Conservation (phyloP, 768 basidiomycete species). For the Trametes cingulata region DNA sequence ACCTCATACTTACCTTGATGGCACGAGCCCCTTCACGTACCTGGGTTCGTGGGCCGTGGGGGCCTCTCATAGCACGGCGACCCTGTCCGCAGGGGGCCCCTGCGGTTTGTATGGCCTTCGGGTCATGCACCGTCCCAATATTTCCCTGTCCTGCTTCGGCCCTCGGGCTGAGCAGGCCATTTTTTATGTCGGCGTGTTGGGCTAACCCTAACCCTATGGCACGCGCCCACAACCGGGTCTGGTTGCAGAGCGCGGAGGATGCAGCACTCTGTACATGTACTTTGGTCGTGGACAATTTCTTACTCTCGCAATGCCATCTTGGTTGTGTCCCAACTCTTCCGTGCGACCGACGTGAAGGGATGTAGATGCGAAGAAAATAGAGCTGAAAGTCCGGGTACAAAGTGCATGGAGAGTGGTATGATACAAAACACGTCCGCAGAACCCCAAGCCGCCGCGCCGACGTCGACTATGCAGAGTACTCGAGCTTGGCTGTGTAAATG, state of each 20-base stretch:
- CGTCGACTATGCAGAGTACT: slow-evolving; percentile 41
- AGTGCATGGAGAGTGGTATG: slow-evolving; percentile 12
- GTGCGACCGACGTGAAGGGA: no score
- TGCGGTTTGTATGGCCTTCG: slow-evolving; percentile 42
- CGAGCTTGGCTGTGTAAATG: slow-evolving; percentile 40
- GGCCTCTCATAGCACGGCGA: slow-evolving; percentile 43
- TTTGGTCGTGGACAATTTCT: no score
- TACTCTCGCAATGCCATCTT: no score
- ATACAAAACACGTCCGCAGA: slow-evolving; percentile 8
- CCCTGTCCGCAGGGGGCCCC: slow-evolving; percentile 49
- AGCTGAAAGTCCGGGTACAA: slow-evolving; percentile 11
- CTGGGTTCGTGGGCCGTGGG: slow-evolving; percentile 24
- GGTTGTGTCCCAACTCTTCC: no score
- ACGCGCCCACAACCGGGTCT: neutral
- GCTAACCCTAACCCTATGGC: slow-evolving; percentile 23
- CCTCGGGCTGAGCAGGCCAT: slow-evolving; percentile 26
- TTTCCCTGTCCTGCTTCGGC: slow-evolving; percentile 27
- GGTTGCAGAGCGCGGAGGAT: no score
- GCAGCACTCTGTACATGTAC: no score
- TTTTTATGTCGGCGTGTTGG: slow-evolving; percentile 5
- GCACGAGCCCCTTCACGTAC: slow-evolving; percentile 24
- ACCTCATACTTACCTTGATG: slow-evolving; percentile 28
- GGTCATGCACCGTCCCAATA: slow-evolving; percentile 37
- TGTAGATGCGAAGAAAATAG: neutral
- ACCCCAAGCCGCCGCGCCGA: neutral